phyloP scores from a whole-genome alignment of 1,284 basidiomycete species.

The Ganoderma meredithae region DNA sequence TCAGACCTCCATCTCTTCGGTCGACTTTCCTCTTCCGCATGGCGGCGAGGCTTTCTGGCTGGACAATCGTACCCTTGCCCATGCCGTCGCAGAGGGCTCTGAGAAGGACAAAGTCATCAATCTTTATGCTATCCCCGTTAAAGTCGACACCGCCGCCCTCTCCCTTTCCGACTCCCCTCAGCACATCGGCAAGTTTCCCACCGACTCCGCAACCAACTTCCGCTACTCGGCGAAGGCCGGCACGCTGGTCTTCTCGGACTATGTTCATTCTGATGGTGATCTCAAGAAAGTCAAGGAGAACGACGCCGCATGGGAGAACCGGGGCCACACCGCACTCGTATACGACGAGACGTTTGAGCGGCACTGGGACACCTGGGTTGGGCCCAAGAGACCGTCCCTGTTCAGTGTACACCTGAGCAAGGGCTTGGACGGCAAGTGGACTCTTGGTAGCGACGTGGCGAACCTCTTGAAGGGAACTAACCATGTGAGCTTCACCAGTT shows the following conservation, averaged over 20 bases:
- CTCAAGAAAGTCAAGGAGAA: conserved; percentile 69
- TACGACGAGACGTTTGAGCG: conserved; percentile 82
- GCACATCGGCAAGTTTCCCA: conserved; percentile 62
- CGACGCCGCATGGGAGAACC: conserved; percentile 74
- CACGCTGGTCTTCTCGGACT: conserved; percentile 77
- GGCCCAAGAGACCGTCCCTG: conserved; percentile 73
- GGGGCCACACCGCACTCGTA: conserved; percentile 78
- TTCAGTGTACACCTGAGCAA: conserved; percentile 69
- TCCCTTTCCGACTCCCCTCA: conserved; percentile 43
- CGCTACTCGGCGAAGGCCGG: conserved; percentile 62
- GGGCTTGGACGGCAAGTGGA: conserved; percentile 58
- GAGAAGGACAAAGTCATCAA: conserved; percentile 56
- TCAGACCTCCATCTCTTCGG: conserved; percentile 53
- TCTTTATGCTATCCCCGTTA: conserved; percentile 65
- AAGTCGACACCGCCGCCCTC: conserved; percentile 44
- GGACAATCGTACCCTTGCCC: conserved; percentile 68
- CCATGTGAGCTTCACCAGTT: conserved; percentile 55
- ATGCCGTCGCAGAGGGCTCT: conserved; percentile 63
- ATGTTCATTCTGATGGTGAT: conserved; percentile 78
- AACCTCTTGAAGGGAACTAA: conserved; percentile 70
- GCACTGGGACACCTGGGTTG: conserved; percentile 92
- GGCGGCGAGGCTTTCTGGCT: conserved; percentile 84
- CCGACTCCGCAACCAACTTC: conserved; percentile 72
- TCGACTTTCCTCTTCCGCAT: conserved; percentile 62
- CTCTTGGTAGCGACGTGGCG: conserved; percentile 57